phyloP scores from a whole-genome alignment of 495 filamentous ascomycete genomes.

The Aspergillus conjunctus region DNA sequence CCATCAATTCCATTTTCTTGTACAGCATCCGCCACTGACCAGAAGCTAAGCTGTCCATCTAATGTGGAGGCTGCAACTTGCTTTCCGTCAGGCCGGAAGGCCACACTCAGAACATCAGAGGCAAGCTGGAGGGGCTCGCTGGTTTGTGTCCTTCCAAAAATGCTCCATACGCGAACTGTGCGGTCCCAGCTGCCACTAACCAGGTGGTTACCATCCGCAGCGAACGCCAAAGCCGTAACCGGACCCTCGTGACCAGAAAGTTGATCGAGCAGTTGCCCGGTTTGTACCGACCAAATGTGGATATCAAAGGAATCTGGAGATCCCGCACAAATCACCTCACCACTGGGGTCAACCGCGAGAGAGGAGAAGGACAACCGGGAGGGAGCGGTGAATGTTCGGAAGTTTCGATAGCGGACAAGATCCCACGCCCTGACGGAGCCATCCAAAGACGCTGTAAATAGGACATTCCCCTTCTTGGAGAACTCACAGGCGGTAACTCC shows the following conservation, averaged over 20 bases:
- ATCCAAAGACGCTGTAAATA: conserved; percentile 93
- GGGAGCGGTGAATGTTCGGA: conserved; percentile 93
- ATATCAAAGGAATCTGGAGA: conserved; percentile 96
- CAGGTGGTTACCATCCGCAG: conserved; percentile 77
- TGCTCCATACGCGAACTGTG: conserved; percentile 92
- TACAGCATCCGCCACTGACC: conserved; percentile 84
- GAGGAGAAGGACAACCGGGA: conserved; percentile 89
- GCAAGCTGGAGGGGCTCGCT: conserved; percentile 90
- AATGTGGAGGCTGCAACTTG: conserved; percentile 90
- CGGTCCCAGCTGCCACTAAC: conserved; percentile 94
- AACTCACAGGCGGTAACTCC: conserved; percentile 96
- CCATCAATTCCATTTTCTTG: conserved; percentile 82
- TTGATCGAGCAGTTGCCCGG: conserved; percentile 89
- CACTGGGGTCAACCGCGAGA: conserved; percentile 93
- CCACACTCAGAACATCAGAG: conserved; percentile 84
- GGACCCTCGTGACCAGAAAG: conserved; percentile 93
- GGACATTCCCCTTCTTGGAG: conserved; percentile 87
- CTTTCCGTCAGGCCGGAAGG: conserved; percentile 85
- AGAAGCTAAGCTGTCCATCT: conserved; percentile 93
- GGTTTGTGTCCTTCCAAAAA: conserved; percentile 91
- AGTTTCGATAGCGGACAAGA: conserved; percentile 93
- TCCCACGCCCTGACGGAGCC: conserved; percentile 96
- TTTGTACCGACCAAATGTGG: conserved; percentile 97
- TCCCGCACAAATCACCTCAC: conserved; percentile 92
- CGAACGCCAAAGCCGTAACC: conserved; percentile 82